A percentile compares a stretch with the other conserved stretches of the same genome.
These are phyloP conservation scores for Lunularia cruciata DNA, from an alignment of 225 moss, liverwort and hornwort species.

Conservation along the genomic window DNA sequence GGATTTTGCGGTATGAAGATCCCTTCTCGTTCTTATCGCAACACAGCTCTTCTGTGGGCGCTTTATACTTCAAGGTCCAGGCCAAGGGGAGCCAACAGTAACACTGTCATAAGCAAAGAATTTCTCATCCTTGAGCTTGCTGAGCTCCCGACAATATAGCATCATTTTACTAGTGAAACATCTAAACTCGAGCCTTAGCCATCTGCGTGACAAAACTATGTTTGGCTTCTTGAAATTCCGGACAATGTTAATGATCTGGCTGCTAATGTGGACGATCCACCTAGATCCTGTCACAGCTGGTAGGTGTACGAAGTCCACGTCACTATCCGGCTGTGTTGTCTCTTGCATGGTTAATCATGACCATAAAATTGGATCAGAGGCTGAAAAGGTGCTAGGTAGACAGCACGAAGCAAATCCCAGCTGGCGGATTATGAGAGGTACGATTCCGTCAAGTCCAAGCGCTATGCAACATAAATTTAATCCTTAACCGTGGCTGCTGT, in stretches of 20 bases:
- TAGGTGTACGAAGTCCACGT: background rate
- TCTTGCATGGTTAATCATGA: too few relatives aligned
- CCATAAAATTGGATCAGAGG: background rate
- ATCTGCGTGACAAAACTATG: background rate
- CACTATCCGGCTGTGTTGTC: too few relatives aligned
- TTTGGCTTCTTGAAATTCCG: background rate
- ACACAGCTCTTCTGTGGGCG: too few relatives aligned
- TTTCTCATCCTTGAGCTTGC: too few relatives aligned
- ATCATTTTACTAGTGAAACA: too few relatives aligned
- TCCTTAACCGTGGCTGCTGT: background rate
- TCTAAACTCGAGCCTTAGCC: too few relatives aligned
- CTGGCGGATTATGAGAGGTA: background rate
- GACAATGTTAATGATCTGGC: background rate
- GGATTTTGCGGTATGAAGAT: too few relatives aligned
- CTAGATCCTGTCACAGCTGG: background rate
- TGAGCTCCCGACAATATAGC: too few relatives aligned
- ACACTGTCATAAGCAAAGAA: too few relatives aligned
- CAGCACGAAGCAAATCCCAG: background rate
- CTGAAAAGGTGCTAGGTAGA: background rate
- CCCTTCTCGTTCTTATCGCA: too few relatives aligned
- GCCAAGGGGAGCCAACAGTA: too few relatives aligned
- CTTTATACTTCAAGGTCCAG: too few relatives aligned
- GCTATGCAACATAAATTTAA: background rate
- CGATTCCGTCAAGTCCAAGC: background rate
- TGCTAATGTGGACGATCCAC: conserved; percentile 10